phyloP scores from a whole-genome alignment of 2,329 filamentous ascomycete species.

The Lecanicillium sp. region DNA sequence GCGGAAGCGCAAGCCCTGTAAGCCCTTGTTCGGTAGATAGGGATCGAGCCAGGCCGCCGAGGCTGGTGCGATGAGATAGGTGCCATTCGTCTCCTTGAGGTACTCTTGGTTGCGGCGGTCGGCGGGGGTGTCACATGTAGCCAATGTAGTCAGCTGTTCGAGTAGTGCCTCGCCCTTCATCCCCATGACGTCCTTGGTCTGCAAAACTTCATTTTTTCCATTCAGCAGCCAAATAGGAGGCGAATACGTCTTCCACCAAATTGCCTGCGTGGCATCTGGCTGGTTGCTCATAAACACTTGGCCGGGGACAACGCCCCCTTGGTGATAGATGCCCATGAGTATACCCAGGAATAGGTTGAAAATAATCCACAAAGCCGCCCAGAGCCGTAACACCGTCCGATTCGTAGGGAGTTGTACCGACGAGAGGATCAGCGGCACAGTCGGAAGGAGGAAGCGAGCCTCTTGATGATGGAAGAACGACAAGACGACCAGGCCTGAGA shows the following conservation, averaged over 20 bases:
- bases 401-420: conserved; percentile 59
- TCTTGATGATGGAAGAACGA: conserved; percentile 75
- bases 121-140: conserved; percentile 54
- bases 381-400: conserved; percentile 37
- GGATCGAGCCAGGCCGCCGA: conserved; percentile 63
- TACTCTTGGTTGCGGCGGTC: conserved; percentile 47
- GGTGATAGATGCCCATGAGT: conserved; percentile 75
- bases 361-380: conserved; percentile 55
- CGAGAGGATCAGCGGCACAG: conserved; percentile 68
- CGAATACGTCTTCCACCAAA: conserved; percentile 85
- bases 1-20: conserved; percentile 54
- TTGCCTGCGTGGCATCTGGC: conserved; percentile 57
- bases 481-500: conserved; percentile 61
- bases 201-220: conserved; percentile 63
- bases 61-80: conserved; percentile 64
- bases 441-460: conserved; percentile 67
- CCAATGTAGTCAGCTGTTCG: conserved; percentile 45
- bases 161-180: conserved; percentile 54
- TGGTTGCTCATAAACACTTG: conserved; percentile 68
- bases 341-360: conserved; percentile 63
- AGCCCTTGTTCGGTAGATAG: conserved; percentile 49
- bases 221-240: conserved; percentile 75
- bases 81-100: conserved; percentile 53
- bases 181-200: conserved; percentile 67
- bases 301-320: conserved; percentile 67